phyloP scores from a whole-genome alignment of 768 basidiomycete genomes.

The Cubamyces sp. region DNA sequence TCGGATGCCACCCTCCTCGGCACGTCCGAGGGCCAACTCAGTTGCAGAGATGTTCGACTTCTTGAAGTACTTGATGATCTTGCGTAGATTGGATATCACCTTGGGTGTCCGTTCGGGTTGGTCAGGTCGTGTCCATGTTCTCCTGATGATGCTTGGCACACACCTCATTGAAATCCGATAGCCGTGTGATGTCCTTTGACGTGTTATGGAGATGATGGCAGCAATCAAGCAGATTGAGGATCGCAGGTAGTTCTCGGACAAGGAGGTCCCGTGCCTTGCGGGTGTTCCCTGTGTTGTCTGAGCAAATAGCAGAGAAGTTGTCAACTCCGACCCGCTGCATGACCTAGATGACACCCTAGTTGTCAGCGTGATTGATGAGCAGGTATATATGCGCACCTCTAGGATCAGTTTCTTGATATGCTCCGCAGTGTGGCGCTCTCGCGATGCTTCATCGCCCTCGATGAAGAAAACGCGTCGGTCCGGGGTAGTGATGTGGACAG shows the following conservation, averaged over 20 bases:
- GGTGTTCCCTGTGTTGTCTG: slow-evolving; percentile 11
- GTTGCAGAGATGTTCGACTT: not conserved
- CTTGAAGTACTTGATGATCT: not conserved
- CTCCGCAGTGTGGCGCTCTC: not conserved
- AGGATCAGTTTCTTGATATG: not conserved
- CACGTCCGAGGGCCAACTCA: not conserved
- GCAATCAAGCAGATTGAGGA: slow-evolving; percentile 8
- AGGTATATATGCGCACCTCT: not conserved
- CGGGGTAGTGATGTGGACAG: slow-evolving; percentile 37
- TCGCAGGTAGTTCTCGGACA: not conserved
- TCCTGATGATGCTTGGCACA: not conserved
- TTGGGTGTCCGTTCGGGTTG: not conserved
- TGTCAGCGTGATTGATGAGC: not conserved
- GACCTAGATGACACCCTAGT: not conserved
- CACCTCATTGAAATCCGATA: too few species aligned
- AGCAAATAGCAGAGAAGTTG: not conserved
- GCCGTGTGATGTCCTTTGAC: too few species aligned
- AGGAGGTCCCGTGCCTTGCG: not conserved
- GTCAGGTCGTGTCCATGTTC: too few species aligned
- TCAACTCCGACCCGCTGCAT: not conserved
- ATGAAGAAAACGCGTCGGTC: too few species aligned
- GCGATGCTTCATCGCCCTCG: not conserved
- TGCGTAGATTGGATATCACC: not conserved
- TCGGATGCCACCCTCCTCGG: not conserved
- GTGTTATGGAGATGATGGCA: too few species aligned